Evolutionary conservation across 2,329 filamentous ascomycete genomes (phyloP).

Genomic region (Epichloe gansuensis): DNA sequence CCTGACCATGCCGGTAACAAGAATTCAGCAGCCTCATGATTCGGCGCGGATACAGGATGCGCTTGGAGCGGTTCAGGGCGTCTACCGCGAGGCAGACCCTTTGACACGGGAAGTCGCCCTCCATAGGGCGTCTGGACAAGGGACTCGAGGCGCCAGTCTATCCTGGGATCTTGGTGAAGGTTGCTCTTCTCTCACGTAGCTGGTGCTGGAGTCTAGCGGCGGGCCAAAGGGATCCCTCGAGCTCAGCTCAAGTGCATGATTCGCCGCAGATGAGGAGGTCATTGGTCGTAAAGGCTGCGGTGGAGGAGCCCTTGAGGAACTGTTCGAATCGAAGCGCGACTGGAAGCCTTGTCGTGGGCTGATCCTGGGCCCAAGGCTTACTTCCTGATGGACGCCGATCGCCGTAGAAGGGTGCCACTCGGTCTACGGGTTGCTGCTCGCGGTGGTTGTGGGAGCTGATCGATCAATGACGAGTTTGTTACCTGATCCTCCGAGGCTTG

Average conservation of each 20-base stretch:
- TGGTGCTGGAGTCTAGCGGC: conserved; percentile 5
- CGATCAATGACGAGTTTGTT: conserved; percentile 2
- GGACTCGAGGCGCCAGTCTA: conserved; percentile 13
- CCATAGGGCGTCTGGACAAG: conserved; percentile 15
- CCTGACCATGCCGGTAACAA: conserved; percentile 8
- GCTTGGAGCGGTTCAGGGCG: conserved; percentile 10
- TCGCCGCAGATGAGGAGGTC: conserved; percentile 11
- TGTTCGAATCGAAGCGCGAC: conserved; percentile 14
- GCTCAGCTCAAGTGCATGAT: conserved; percentile 5
- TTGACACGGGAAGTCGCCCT: conserved; percentile 22
- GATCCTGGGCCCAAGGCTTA: background rate
- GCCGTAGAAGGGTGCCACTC: conserved; percentile 2
- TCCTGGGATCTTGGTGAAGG: conserved; percentile 7
- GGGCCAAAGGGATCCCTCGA: conserved; percentile 14
- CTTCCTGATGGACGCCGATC: background rate
- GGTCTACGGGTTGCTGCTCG: background rate
- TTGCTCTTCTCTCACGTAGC: conserved; percentile 5
- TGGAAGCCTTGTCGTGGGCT: conserved; percentile 11
- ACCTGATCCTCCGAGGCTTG: conserved; percentile 1
- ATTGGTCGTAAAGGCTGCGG: conserved; percentile 12
- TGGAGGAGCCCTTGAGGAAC: conserved; percentile 10
- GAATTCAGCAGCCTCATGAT: background rate
- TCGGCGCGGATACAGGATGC: background rate
- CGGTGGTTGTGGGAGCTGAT: conserved; percentile 4
- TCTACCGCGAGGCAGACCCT: conserved; percentile 25